Evolutionary conservation across 2,329 filamentous ascomycete species (phyloP), one percentile per base, ranked within the genome.

Genomic region (Pseudocercospora musae): DNA sequence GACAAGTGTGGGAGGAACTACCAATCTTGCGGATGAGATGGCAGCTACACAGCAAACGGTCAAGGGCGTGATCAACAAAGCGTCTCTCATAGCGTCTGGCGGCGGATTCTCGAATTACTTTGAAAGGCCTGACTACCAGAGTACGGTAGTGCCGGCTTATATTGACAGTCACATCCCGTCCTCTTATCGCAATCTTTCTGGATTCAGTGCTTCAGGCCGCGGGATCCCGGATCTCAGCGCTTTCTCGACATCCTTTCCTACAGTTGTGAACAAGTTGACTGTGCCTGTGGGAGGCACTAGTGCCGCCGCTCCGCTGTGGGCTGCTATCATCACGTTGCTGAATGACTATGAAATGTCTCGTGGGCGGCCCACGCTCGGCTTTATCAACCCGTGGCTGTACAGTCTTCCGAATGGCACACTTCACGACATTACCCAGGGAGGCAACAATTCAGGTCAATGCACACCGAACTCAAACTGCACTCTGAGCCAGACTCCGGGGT

Each of bases 311-410:
- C 88, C 88, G 0, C 76, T 85, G 0, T 83, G 86, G 29, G 82
- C 84, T 0, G 82, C 79, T 6, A 78, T 89, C 53, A 77, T 90
- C 44, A 78, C 83, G 1, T 79, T 89, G 3, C 75, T 89, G 60
- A 89, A 89, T 67, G 86, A 89, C 68, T 84, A 82, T 1, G 78
- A 85, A 21, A 72, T 88, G 33, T 75, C 78, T 0, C 75, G 74
- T 2, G 81, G 82, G 2, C 80, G 82, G 70, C 73, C 80, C 0
- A 61, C 72, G 9, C 66, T 80, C 1, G 78, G 78, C 13, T 87
- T 85, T 75, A 65, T 87, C 40, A 87, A 88, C 66, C 85, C 84
- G 0, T 85, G 82, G 82, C 69, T 87, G 2, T 87, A 87, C 70
- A 76, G 74, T 8, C 21, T 55, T 7, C 58, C 58, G 10, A 75